phyloP scores from a whole-genome alignment of 2,329 filamentous ascomycete species.

The Ciborinia camelliae region DNA sequence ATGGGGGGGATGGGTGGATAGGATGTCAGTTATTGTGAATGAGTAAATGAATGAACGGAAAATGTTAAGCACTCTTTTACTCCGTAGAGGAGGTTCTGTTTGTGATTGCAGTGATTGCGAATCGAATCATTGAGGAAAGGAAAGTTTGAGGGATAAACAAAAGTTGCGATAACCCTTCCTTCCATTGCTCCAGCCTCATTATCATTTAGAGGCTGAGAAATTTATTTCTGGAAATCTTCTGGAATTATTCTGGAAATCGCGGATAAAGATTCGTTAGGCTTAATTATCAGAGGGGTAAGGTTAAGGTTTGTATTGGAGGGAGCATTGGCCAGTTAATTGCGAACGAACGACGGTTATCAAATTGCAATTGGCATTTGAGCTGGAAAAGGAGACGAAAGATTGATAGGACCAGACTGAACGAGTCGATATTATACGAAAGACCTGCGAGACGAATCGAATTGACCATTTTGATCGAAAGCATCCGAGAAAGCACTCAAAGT shows the following conservation, averaged over 20 bases:
- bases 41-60: no score
- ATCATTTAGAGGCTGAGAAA: conserved; percentile 13
- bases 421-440: not conserved
- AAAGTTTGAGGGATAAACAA: conserved; percentile 1
- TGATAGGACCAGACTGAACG: not conserved
- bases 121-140: not conserved
- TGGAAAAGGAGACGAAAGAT: conserved; percentile 15
- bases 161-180: conserved; percentile 6
- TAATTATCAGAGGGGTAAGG: conserved; percentile 6
- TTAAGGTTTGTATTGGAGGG: conserved; percentile 2
- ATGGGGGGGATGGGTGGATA: not conserved
- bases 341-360: conserved; percentile 3
- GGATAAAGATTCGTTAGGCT: not conserved
- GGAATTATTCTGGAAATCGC: not conserved
- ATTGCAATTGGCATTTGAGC: not conserved
- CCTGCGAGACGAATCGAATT: not conserved
- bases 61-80: not conserved
- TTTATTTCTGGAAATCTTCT: conserved; percentile 1
- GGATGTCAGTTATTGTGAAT: not conserved
- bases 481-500: not conserved
- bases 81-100: not conserved
- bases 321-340: conserved; percentile 10
- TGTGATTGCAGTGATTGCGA: not conserved
- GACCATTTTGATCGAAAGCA: not conserved
- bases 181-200: conserved; percentile 4